These are phyloP conservation scores for Sporopachydermia cereana DNA, from an alignment of 1,139 yeast genomes.

Conservation along the genomic window DNA sequence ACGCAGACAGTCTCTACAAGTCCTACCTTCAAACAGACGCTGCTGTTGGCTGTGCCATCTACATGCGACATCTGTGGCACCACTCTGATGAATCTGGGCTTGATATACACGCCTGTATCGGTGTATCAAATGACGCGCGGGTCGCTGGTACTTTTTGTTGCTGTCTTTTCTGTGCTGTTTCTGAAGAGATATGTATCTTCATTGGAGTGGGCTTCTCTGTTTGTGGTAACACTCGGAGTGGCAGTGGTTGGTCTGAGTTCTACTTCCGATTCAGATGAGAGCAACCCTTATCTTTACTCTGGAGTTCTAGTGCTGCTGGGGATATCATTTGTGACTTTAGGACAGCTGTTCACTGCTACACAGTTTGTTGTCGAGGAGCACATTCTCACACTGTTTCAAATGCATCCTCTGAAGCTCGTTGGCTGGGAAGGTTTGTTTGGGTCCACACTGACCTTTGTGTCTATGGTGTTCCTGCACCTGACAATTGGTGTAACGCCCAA, in stretches of 20 bases:
- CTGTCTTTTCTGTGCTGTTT: slow-evolving; percentile 54
- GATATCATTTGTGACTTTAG: slow-evolving; percentile 43
- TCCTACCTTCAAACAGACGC: slow-evolving; percentile 12
- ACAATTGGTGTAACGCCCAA: slow-evolving; percentile 29
- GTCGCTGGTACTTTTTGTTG: slow-evolving; percentile 66
- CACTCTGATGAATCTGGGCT: slow-evolving; percentile 65
- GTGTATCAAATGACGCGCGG: slow-evolving; percentile 82
- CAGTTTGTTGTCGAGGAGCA: slow-evolving; percentile 77
- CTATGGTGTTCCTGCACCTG: slow-evolving; percentile 34
- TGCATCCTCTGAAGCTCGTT: slow-evolving; percentile 56
- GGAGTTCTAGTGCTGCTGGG: slow-evolving; percentile 34
- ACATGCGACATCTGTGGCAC: slow-evolving; percentile 64
- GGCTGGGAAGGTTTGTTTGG: slow-evolving; percentile 73
- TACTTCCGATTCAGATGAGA: slow-evolving; percentile 18
- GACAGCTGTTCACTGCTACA: slow-evolving; percentile 56
- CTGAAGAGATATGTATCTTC: slow-evolving; percentile 43
- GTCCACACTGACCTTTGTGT: slow-evolving; percentile 30
- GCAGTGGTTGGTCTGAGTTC: slow-evolving; percentile 69
- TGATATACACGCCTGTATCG: slow-evolving; percentile 69
- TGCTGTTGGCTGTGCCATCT: slow-evolving; percentile 47
- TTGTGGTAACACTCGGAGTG: slow-evolving; percentile 54
- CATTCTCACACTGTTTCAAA: slow-evolving; percentile 39
- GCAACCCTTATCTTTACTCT: slow-evolving; percentile 9
- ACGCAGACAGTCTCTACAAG: not conserved
- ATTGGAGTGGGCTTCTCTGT: slow-evolving; percentile 58